phyloP scores from a whole-genome alignment of 2,329 filamentous ascomycete species.

The Cadophora luteo-olivacea region DNA sequence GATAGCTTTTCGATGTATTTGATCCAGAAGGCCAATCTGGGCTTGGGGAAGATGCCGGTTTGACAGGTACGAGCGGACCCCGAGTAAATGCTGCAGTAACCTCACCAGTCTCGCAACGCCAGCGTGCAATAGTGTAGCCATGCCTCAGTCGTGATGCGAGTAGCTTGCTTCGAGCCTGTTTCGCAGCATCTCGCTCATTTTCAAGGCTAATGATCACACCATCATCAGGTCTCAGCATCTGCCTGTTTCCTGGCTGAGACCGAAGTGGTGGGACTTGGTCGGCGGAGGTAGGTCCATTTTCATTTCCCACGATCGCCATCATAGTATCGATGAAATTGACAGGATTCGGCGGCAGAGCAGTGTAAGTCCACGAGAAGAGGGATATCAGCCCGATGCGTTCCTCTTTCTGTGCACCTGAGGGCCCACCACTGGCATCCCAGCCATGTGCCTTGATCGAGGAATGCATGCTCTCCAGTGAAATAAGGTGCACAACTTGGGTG shows the following conservation, averaged over 20 bases:
- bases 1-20: slow-evolving; percentile 46
- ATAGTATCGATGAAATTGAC: slow-evolving; percentile 47
- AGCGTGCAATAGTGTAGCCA: slow-evolving; percentile 49
- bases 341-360: slow-evolving; percentile 41
- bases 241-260: neutral
- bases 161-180: neutral
- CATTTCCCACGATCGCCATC: slow-evolving; percentile 3
- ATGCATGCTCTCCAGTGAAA: slow-evolving; percentile 48
- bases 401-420: neutral
- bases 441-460: slow-evolving; percentile 36
- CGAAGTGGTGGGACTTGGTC: neutral
- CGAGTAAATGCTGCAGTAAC: slow-evolving; percentile 47
- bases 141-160: slow-evolving; percentile 40
- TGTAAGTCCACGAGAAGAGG: slow-evolving; percentile 52
- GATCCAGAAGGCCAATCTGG: slow-evolving; percentile 37
- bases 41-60: neutral
- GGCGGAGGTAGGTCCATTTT: neutral
- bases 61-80: slow-evolving; percentile 48
- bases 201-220: neutral
- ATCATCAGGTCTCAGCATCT: neutral
- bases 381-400: slow-evolving; percentile 43
- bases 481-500: slow-evolving; percentile 46
- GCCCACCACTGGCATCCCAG: neutral
- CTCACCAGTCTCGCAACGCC: slow-evolving; percentile 50
- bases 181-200: slow-evolving; percentile 27